Evolutionary conservation across 2,329 filamentous ascomycete species (phyloP).

Genomic region (Claviceps monticola): DNA sequence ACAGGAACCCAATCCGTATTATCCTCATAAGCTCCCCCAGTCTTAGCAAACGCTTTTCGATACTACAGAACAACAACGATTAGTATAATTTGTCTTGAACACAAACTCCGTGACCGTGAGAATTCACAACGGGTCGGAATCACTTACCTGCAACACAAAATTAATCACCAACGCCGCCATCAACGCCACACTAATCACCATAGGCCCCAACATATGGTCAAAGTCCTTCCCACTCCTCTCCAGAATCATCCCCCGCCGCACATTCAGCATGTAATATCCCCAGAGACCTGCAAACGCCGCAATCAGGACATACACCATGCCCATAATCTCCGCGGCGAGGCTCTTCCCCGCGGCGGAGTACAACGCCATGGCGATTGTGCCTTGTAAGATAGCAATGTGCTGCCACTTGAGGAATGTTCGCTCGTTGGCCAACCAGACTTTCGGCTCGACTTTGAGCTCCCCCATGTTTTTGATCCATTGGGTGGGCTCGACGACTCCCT

Average conservation of each 20-base stretch:
- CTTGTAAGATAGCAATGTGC: conserved; percentile 81
- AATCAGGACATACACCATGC: conserved; percentile 70
- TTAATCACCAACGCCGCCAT: conserved; percentile 71
- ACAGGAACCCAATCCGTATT: conserved; percentile 9
- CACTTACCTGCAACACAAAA: conserved; percentile 71
- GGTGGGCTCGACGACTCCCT: conserved; percentile 74
- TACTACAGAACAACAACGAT: conserved; percentile 12
- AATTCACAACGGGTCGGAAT: not conserved
- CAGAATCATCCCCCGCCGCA: conserved; percentile 63
- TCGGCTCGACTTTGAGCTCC: conserved; percentile 84
- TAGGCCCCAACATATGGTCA: conserved; percentile 73
- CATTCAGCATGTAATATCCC: conserved; percentile 76
- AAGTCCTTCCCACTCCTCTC: conserved; percentile 85
- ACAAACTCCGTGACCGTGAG: not conserved
- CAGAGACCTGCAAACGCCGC: conserved; percentile 73
- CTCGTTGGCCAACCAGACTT: conserved; percentile 98
- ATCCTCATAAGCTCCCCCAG: conserved; percentile 8
- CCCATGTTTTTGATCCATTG: conserved; percentile 92
- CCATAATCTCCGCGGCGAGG: conserved; percentile 60
- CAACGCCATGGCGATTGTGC: conserved; percentile 66
- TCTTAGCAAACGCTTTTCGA: conserved; percentile 18
- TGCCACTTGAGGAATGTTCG: conserved; percentile 98
- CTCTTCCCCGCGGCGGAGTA: conserved; percentile 81
- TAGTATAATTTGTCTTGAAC: no score
- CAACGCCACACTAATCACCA: conserved; percentile 69